phyloP scores from a whole-genome alignment of 768 basidiomycete genomes.

The Naematelia aurantialba region DNA sequence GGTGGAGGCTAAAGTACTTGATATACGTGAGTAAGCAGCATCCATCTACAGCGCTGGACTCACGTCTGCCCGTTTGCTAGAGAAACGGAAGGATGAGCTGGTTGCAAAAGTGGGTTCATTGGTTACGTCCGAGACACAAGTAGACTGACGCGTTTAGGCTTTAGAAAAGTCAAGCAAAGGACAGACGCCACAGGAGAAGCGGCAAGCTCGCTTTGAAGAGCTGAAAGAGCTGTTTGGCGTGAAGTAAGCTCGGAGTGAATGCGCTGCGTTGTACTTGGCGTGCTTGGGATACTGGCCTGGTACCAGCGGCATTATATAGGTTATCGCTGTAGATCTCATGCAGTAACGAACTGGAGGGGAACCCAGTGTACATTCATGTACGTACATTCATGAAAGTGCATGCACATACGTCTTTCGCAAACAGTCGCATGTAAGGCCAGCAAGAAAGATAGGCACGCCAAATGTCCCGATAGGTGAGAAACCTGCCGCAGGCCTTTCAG shows the following conservation, averaged over 20 bases:
- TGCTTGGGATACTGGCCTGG: too few species aligned
- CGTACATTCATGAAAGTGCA: too few species aligned
- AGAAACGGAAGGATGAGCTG: conserved; percentile 74
- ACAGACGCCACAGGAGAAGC: conserved; percentile 71
- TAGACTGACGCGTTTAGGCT: conserved; percentile 56
- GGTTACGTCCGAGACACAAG: conserved; percentile 12
- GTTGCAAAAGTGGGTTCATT: conserved; percentile 68
- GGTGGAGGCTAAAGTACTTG: conserved; percentile 79
- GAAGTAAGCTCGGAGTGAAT: conserved; percentile 4
- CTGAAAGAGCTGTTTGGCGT: conserved; percentile 34
- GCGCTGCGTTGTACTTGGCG: background rate
- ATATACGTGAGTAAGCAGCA: conserved; percentile 58
- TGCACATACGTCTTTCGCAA: background rate
- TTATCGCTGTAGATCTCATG: too few species aligned
- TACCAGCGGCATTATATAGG: too few species aligned
- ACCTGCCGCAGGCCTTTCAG: too few species aligned
- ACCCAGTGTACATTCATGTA: too few species aligned
- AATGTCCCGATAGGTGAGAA: too few species aligned
- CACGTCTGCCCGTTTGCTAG: conserved; percentile 8
- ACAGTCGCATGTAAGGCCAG: background rate
- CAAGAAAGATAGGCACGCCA: too few species aligned
- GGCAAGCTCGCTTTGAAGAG: conserved; percentile 79
- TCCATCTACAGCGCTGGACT: background rate
- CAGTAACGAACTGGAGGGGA: too few species aligned
- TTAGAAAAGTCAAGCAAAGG: conserved; percentile 69